Conservation (phyloP, 768 basidiomycete genomes). For the Postia placenta region DNA sequence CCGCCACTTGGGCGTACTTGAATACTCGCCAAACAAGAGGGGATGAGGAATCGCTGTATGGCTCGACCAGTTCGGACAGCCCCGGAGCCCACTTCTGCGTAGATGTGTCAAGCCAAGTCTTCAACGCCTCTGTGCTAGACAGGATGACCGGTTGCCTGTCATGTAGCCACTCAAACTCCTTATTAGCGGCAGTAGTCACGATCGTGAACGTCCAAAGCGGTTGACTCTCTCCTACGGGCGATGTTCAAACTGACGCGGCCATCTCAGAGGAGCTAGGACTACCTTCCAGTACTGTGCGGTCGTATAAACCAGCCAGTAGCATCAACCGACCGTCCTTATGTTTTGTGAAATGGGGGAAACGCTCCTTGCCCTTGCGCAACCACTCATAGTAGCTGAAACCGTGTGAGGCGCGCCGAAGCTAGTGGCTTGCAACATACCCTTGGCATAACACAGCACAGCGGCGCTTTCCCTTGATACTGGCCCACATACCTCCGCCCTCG, state of each 20-base stretch:
- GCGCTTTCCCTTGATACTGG: slow-evolving; percentile 68
- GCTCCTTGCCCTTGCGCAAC: slow-evolving; percentile 77
- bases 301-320: slow-evolving; percentile 87
- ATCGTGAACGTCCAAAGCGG: slow-evolving; percentile 82
- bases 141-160: slow-evolving; percentile 87
- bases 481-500: slow-evolving; percentile 82
- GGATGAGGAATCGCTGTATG: slow-evolving; percentile 43
- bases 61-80: slow-evolving; percentile 53
- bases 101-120: slow-evolving; percentile 77
- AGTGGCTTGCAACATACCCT: slow-evolving; percentile 41
- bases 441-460: slow-evolving; percentile 82
- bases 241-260: neutral
- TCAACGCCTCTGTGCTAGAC: slow-evolving; percentile 49
- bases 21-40: slow-evolving; percentile 63
- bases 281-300: slow-evolving; percentile 65
- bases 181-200: slow-evolving; percentile 74
- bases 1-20: neutral
- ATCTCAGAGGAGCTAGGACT: neutral
- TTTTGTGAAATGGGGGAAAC: slow-evolving; percentile 78
- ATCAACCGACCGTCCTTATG: slow-evolving; percentile 58
- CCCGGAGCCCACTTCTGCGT: slow-evolving; percentile 56
- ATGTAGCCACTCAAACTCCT: slow-evolving; percentile 80
- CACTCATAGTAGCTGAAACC: slow-evolving; percentile 87
- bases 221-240: slow-evolving; percentile 39
- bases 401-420: neutral